A percentile compares a stretch with the other conserved stretches of the same genome.
Conservation (phyloP, 2,329 filamentous ascomycete genomes). For the Paecilomyces fulvus region DNA sequence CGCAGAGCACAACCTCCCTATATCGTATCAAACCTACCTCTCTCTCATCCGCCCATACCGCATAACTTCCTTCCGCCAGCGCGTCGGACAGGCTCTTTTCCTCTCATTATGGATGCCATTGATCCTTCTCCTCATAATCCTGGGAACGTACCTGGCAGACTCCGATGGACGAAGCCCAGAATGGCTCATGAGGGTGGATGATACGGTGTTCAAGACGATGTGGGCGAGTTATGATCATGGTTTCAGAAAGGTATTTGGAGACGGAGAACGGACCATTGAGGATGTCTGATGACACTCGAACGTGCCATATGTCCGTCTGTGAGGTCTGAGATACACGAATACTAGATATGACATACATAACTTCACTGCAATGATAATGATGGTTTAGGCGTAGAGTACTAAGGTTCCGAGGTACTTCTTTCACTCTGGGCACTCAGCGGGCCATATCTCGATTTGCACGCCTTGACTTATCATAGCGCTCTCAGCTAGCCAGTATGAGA, state of each 20-base stretch:
- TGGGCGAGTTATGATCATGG: conserved; percentile 59
- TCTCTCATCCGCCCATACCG: conserved; percentile 60
- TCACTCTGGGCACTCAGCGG: not conserved
- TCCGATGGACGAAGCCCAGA: conserved; percentile 58
- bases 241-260: conserved; percentile 65
- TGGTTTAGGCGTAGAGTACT: no score
- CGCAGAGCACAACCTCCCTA: conserved; percentile 67
- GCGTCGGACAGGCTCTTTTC: conserved; percentile 56
- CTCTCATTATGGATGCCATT: conserved; percentile 51
- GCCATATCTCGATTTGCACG: not conserved
- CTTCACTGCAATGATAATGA: not conserved
- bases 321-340: not conserved
- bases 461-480: not conserved
- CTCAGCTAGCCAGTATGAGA: no score
- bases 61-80: conserved; percentile 59
- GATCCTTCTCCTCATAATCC: conserved; percentile 46
- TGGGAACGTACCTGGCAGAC: conserved; percentile 45
- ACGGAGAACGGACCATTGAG: conserved; percentile 63
- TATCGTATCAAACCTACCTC: conserved; percentile 69
- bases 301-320: not conserved
- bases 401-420: no score
- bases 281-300: conserved; percentile 8
- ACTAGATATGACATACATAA: not conserved
- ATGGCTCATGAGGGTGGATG: conserved; percentile 54
- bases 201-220: conserved; percentile 46